Evolutionary conservation across 352 stramenopile genomes (phyloP), one percentile per base, ranked within the genome.

Genomic region (Phytophthora europaea): DNA sequence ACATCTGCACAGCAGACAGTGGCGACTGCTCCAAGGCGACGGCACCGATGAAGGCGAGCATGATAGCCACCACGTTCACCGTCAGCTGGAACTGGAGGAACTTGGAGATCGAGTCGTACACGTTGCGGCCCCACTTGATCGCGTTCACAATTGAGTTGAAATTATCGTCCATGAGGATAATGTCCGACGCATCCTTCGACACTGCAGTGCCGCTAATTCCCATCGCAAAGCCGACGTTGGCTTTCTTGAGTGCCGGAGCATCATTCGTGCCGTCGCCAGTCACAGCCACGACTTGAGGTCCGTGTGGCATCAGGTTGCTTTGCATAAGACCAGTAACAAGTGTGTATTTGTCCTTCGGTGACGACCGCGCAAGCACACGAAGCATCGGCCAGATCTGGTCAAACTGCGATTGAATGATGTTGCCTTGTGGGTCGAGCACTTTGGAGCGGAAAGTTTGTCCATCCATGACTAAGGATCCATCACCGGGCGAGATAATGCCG

Each of bases 81-180:
- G 96, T 99, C 53, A 99, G 81, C 78, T 99, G 95, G 65, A 99
- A 99, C 82, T 99, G 96, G 45, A 99, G 78, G 75, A 99, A 99
- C 80, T 99, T 99, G 53, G 92, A 77, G 65, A 99, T 98, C 70
- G 97, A 98, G 76, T 99, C 97, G 81, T 98, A 99, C 16, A 99
- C 95, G 62, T 97, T 98, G 51, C 98, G 85, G 8, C 97, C 97
- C 96, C 95, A 99, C 75, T 98, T 94, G 64, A 99, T 96, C 23
- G 96, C 95, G 65, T 96, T 97, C 40, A 99, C 95, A 79, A 98
- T 99, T 23, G 93, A 98, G 36, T 91, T 92, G 78, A 99, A 99
- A 65, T 98, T 98, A 75, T 99, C 95, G 82, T 99, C 96, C 81
- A 98, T 93, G 57, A 98, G 84, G 55, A 98, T 97, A 78, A 99